Evolutionary conservation across 1,284 basidiomycete species (phyloP).

Genomic region (Trametes hirsuta): DNA sequence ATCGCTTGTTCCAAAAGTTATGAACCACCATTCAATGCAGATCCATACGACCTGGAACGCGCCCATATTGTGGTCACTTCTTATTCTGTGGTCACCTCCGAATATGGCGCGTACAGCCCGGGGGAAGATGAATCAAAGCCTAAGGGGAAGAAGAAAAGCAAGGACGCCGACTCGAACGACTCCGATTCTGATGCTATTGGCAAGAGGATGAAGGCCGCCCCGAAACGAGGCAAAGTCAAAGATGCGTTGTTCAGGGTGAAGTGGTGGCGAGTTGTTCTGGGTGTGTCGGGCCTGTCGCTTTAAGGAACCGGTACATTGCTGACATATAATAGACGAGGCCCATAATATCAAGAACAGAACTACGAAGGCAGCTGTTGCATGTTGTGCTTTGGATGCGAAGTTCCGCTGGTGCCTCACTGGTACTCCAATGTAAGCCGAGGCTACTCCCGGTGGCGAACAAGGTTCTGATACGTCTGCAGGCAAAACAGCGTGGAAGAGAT

Average conservation of each 20-base stretch:
- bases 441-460: no score
- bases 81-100: conserved; percentile 79
- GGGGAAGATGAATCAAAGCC: conserved; percentile 44
- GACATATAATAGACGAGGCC: conserved; percentile 75
- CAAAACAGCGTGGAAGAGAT: conserved; percentile 88
- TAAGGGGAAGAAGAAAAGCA: conserved; percentile 41
- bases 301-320: not conserved
- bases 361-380: conserved; percentile 83
- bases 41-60: conserved; percentile 58
- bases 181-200: conserved; percentile 43
- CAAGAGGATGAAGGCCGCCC: conserved; percentile 43
- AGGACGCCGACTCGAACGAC: conserved; percentile 41
- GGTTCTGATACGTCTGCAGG: conserved; percentile 17
- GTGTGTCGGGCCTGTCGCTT: conserved; percentile 42
- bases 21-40: conserved; percentile 40
- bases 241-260: conserved; percentile 79
- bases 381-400: conserved; percentile 77
- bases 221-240: conserved; percentile 48
- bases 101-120: conserved; percentile 62
- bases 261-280: conserved; percentile 88
- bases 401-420: conserved; percentile 92
- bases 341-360: conserved; percentile 96
- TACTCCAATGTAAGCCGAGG: conserved; percentile 74
- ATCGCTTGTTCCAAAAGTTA: not conserved
- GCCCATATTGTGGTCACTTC: conserved; percentile 86